Evolutionary conservation across 2,329 filamentous ascomycete species (phyloP).

Genomic region (Aspergillus piperis): DNA sequence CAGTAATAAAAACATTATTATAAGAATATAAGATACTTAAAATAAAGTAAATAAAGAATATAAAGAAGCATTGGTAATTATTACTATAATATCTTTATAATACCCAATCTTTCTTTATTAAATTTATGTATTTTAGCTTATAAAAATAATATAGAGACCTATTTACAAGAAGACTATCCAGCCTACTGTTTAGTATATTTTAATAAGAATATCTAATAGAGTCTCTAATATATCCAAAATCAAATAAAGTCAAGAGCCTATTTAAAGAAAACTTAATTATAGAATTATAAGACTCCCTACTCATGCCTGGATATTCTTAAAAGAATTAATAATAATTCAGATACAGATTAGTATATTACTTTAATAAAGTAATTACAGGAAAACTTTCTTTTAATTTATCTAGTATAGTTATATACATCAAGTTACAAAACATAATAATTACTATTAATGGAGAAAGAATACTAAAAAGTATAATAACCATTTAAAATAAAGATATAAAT

Average conservation of each 20-base stretch:
- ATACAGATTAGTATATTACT: neutral
- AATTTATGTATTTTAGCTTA: neutral
- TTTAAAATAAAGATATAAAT: neutral
- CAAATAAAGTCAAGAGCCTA: neutral
- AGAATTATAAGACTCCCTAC: neutral
- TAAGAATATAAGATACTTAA: neutral
- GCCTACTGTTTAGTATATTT: neutral
- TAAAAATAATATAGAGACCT: neutral
- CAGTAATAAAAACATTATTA: neutral
- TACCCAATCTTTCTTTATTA: neutral
- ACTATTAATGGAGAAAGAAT: neutral
- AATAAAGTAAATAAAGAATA: neutral
- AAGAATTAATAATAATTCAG: neutral
- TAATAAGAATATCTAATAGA: neutral
- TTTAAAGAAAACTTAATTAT: neutral
- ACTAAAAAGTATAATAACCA: neutral
- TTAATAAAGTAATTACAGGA: neutral
- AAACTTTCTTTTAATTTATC: neutral
- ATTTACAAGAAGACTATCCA: neutral
- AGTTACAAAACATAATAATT: neutral
- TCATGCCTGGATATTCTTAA: too few relatives aligned
- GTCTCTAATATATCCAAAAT: neutral
- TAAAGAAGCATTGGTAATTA: neutral
- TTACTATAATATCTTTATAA: neutral
- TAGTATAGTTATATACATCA: neutral